Base-by-base conservation (phyloP, 2,329 filamentous ascomycete species). In the Neofusicoccum sp. region DNA sequence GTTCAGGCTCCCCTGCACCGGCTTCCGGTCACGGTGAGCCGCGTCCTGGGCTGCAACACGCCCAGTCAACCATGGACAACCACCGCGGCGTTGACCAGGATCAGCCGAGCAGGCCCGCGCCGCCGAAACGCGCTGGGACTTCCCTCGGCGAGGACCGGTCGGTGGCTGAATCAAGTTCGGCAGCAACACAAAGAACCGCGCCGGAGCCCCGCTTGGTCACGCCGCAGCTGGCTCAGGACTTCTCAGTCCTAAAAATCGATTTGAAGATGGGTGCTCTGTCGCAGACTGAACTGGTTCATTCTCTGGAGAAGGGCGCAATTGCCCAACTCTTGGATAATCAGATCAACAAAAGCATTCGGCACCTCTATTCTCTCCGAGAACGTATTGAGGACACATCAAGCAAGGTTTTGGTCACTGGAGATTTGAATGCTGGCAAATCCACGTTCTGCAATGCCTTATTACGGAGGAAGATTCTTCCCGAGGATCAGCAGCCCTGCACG, bases 401-500 rank as follows among this genome's bases (percentile, higher is more conserved):
- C 78, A 99, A 99, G 76, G 95, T 99, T 1, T 80, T 99, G 64
- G 89, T 99, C 16, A 99, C 95, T 0, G 95, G 95, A 71, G 95
- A 99, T 74, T 79, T 99, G 61, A 99, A 99, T 73, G 94, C 95
- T 7, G 95, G 95, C 73, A 99, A 99, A 75, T 99, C 95, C 3
- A 99, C 95, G 0, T 99, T 99, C 71, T 99, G 95, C 80, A 99
- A 99, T 77, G 95, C 95, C n/a, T 81, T 99, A 2, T 79, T 99
- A 44, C 89, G 95, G 65, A 87, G 93, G 66, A 98, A 98, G 77
- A 86, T 99, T 33, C 79, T 99, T 3, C 95, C 95, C 0, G 95
- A 98, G 77, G 95, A 99, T 71, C 94, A 99, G 76, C 95, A 98
- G 74, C 95, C 95, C 1, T 99, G 95, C 77, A 99, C 95, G 1